Base-by-base conservation (phyloP, 129 eudicot genomes). In the Helichrysum umbraculigerum region DNA sequence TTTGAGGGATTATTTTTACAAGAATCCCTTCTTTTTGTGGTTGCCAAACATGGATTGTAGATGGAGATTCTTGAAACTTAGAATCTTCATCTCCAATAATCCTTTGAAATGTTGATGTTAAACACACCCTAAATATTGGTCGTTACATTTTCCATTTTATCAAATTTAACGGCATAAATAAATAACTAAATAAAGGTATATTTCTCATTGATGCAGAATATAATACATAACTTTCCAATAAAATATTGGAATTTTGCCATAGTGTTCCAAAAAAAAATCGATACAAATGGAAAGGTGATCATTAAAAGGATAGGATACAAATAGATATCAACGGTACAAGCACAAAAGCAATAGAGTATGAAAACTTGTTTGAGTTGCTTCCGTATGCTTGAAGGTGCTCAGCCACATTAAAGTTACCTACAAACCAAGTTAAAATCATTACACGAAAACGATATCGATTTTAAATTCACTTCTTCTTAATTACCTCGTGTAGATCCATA, bases 381-480 rank as follows among this genome's bases (percentile, higher is more conserved):
- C 47, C 83, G 42, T 79, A 66, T 5, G 84, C 86, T 76, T 85
- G 76, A n/a, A 88, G 68, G 80, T 87, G 82, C 76, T 83, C 88
- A 17, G 86, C 84, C 77, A 91, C 97, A 83, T 88, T 71, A 74
- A 91, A 91, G 79, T 86, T 52, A 72, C 97, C 97, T 91, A 79
- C 76, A 75, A 78, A 66, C 22, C 62, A 30, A 56, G 54, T 47
- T 17, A 25, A 25, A 25, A 25, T 25, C 28, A 25, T 25, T 25
- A 25, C 28, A 25, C 28, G 28, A 25, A 25, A 25, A 5, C 7
- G 4, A 7, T 0, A 37, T 37, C 7, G 7, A 4, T 37, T 37
- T 37, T 37, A 37, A 25, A 25, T 2, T 42, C 3, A 0, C 15
- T 0, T 47, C 17, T 11, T 47, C 17, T 14, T 47, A 47, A 58